These are phyloP conservation scores for Metschnikowia lachancei DNA, from an alignment of 805 yeast species.

Conservation along the genomic window DNA sequence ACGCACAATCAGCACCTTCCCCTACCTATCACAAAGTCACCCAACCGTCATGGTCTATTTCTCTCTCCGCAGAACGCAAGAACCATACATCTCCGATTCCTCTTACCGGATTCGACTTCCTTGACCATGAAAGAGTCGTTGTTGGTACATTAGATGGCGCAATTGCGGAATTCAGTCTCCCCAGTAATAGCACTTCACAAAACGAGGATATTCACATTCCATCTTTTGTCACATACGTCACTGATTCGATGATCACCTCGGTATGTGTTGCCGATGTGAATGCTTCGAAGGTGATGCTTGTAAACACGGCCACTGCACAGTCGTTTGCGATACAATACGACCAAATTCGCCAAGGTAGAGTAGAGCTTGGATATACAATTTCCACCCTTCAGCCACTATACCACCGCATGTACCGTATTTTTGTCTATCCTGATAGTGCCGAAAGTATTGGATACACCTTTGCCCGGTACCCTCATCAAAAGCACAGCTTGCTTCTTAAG, in stretches of 20 bases:
- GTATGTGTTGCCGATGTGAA: constrained; percentile 28
- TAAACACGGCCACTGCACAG: constrained; percentile 32
- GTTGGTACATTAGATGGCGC: constrained; percentile 61
- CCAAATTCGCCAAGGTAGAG: constrained; percentile 30
- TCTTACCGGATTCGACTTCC: constrained; percentile 50
- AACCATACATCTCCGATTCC: constrained; percentile 11
- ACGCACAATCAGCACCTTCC: neutral
- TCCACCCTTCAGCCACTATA: constrained; percentile 29
- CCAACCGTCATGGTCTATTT: constrained; percentile 25
- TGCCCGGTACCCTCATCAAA: constrained; percentile 35
- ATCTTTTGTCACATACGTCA: constrained; percentile 30
- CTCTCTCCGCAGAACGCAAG: constrained; percentile 11
- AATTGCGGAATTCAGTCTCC: constrained; percentile 55
- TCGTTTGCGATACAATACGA: constrained; percentile 19
- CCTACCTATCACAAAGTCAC: constrained; percentile 20
- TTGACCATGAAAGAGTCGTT: constrained; percentile 42
- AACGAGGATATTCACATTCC: constrained; percentile 22
- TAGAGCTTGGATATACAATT: constrained; percentile 25
- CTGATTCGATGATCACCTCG: constrained; percentile 32
- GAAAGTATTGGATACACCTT: constrained; percentile 32
- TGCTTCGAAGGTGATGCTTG: constrained; percentile 24
- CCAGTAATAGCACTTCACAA: constrained; percentile 15
- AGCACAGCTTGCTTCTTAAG: constrained; percentile 29
- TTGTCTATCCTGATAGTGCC: constrained; percentile 26
- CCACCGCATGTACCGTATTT: constrained; percentile 27